These are phyloP conservation scores for Pseudoneurospora amorphoporcata DNA, from an alignment of 495 filamentous ascomycete genomes.

Conservation along the genomic window DNA sequence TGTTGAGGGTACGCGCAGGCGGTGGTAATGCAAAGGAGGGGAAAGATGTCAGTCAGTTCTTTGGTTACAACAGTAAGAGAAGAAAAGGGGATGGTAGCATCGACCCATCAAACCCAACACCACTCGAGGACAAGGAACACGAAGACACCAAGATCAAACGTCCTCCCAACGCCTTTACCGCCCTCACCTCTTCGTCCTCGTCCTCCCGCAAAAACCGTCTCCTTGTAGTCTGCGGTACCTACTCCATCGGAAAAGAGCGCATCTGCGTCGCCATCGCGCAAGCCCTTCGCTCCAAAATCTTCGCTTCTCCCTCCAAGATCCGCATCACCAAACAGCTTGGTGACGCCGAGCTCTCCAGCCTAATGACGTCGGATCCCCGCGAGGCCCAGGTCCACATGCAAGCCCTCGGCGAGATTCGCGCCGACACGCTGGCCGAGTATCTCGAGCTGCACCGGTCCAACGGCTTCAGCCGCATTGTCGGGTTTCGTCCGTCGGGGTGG, in stretches of 20 bases:
- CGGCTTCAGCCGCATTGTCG: conserved; percentile 72
- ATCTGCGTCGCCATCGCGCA: conserved; percentile 87
- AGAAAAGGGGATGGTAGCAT: conserved; percentile 9
- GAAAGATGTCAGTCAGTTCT: conserved; percentile 33
- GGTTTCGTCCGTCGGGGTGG: conserved; percentile 87
- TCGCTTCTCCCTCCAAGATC: conserved; percentile 70
- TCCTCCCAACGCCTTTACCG: conserved; percentile 16
- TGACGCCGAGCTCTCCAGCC: conserved; percentile 65
- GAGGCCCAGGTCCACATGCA: conserved; percentile 98
- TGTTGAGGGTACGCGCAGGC: conserved; percentile 17
- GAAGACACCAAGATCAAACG: background rate
- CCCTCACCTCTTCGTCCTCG: conserved; percentile 4
- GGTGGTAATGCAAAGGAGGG: conserved; percentile 14
- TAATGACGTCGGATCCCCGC: conserved; percentile 67
- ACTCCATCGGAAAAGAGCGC: conserved; percentile 95
- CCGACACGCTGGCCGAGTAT: conserved; percentile 83
- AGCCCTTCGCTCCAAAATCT: conserved; percentile 84
- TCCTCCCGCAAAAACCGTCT: conserved; percentile 39
- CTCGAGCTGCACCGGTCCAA: conserved; percentile 62
- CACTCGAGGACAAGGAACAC: background rate
- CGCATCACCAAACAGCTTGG: conserved; percentile 76
- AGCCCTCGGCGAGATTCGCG: conserved; percentile 78
- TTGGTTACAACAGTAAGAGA: conserved; percentile 9
- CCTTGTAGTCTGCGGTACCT: conserved; percentile 89
- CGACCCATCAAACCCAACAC: background rate